Evolutionary conservation across 441 rosid species (phyloP).

Genomic region (Daphne laureola): DNA sequence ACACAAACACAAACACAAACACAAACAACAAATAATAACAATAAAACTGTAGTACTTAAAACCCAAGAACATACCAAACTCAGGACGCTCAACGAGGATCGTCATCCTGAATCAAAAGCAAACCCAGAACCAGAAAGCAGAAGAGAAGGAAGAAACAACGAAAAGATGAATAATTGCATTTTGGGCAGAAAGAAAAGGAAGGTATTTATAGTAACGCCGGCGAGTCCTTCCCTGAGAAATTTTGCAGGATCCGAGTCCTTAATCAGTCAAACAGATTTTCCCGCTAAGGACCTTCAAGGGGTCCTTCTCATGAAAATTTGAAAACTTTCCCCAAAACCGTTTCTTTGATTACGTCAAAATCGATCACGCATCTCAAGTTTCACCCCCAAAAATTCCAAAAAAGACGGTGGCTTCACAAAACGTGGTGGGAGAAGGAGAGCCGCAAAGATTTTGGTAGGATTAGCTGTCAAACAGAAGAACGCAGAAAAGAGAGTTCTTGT

Average conservation of each 20-base stretch:
- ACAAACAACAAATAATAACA: too few relatives aligned
- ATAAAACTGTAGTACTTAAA: too few relatives aligned
- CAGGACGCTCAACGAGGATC: constrained; percentile 32
- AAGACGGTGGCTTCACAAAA: neutral
- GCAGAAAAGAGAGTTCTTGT: neutral
- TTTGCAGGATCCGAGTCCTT: constrained; percentile 36
- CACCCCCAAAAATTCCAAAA: neutral
- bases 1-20: too few relatives aligned
- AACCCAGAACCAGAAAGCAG: neutral
- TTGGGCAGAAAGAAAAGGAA: neutral
- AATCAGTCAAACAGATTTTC: constrained; percentile 16
- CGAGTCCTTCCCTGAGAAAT: constrained; percentile 51
- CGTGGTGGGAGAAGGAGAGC: neutral
- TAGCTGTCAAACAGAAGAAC: neutral
- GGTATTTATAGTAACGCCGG: constrained; percentile 43
- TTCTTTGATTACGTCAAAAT: neutral
- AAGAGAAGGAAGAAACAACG: neutral
- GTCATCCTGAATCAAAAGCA: constrained; percentile 29
- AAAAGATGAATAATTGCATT: neutral
- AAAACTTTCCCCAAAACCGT: neutral
- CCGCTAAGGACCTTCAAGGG: constrained; percentile 4
- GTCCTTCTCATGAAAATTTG: constrained; percentile 7
- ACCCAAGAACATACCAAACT: constrained; percentile 35
- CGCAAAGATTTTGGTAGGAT: neutral
- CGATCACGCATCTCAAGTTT: neutral